Evolutionary conservation across 305 asterid genomes (phyloP), one percentile per base, ranked within the genome.

Genomic region (Fraxinus nigra): DNA sequence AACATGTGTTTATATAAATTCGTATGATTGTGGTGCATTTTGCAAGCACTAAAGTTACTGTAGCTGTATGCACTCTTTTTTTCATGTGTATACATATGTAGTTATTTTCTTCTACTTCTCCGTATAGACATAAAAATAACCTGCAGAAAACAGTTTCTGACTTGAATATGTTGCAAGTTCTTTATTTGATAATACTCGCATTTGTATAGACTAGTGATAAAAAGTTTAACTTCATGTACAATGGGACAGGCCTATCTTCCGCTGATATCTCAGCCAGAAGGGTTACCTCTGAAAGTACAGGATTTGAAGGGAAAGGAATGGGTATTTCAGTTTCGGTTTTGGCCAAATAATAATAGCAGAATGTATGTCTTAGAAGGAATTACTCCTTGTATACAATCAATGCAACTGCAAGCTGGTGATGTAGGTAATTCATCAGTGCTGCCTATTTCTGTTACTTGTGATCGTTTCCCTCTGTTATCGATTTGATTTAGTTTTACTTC

Each of bases 291-390:
- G 82, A 86, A 90, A 76, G 89, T 96, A 76, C 93, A 86, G 89
- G 99, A 96, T 77, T 85, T 87, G 82, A 93, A 90, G 86, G 99
- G 98, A 82, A 90, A 90, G 78, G 98, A 94, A 80, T 96, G 99
- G 99, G 84, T 88, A 75, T 94, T 96, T 81, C 99, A 96, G 85
- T 96, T 94, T 82, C 97, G 99, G 46, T 96, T 93, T 90, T 96
- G 99, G 99, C 97, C 98, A n/a, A 96, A 96, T 83, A 96, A 96
- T 85, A 92, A 93, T 86, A 96, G 99, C 93, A 91, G 99, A 89
- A 94, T 96, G 99, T 96, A 96, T 87, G 98, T 96, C 77, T 88
- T 96, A 79, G 99, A 96, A 92, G 99, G 99, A 84, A 91, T 96
- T 84, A 94, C 97, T 85, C 98, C 99, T 81, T 96, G 99, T 83